These are phyloP conservation scores for Tuber magnatum DNA, from an alignment of 495 filamentous ascomycete genomes.

Conservation along the genomic window DNA sequence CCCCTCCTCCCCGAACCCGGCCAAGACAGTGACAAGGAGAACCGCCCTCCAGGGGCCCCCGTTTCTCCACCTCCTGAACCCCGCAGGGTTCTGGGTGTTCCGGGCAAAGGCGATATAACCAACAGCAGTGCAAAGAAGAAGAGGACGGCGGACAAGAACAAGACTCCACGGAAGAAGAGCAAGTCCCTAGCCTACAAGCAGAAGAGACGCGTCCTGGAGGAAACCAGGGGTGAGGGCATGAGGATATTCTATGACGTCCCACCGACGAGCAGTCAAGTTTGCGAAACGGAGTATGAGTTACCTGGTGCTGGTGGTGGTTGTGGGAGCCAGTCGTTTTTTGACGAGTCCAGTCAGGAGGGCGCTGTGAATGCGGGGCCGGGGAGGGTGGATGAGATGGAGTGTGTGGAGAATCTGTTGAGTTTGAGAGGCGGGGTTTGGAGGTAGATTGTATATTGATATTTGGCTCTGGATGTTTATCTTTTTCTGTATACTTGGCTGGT, in stretches of 20 bases:
- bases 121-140: slow-evolving; percentile 9
- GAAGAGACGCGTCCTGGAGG: slow-evolving; percentile 11
- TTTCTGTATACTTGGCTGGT: not conserved
- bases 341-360: slow-evolving; percentile 17
- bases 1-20: slow-evolving; percentile 18
- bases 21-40: slow-evolving; percentile 39
- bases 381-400: slow-evolving; percentile 37
- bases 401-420: slow-evolving; percentile 39
- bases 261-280: slow-evolving; percentile 14
- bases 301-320: not conserved
- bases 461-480: not conserved
- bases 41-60: slow-evolving; percentile 33
- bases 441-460: slow-evolving; percentile 14
- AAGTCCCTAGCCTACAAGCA: not conserved
- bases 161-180: slow-evolving; percentile 14
- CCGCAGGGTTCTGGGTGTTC: slow-evolving; percentile 13
- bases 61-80: slow-evolving; percentile 37
- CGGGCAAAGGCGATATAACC: slow-evolving; percentile 23
- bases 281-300: slow-evolving; percentile 12
- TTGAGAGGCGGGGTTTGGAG: slow-evolving; percentile 36
- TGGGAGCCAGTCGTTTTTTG: slow-evolving; percentile 21
- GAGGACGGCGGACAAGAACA: not conserved
- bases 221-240: slow-evolving; percentile 11
- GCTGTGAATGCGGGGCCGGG: slow-evolving; percentile 6
- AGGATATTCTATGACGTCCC: slow-evolving; percentile 7